Evolutionary conservation across 352 stramenopile genomes (phyloP), one percentile per base, ranked within the genome.

Genomic region (Globisporangium echinulatum): DNA sequence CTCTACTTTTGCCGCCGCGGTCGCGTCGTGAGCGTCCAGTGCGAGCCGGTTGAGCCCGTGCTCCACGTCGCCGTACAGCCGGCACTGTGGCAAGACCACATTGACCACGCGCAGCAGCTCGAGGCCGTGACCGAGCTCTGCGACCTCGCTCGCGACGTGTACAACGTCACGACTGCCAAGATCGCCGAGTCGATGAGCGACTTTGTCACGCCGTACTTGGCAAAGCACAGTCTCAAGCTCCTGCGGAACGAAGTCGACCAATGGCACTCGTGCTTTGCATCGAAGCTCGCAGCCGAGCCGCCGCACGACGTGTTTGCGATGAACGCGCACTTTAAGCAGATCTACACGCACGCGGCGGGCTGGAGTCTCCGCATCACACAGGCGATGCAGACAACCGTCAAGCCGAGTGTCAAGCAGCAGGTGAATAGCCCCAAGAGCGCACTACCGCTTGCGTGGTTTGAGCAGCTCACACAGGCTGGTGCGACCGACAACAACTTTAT

Each of bases 51-150:
- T 0, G 79, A 92, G 55, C 86, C 86, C 49, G 82, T 95, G 52
- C 69, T 92, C 40, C 82, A 93, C 53, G 84, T 95, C 47, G 84
- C 86, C 1, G 71, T 95, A 47, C 84, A 92, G 40, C 86, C 86
- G 7, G 78, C 82, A 14, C 67, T 95, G 2, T 95, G 84, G 84
- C 75, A 90, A 54, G 84, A 92, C 52, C 83, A 88, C 56, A 75
- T 92, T 36, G 82, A 92, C 50, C 71, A 89, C 19, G 59, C 82
- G 46, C 71, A 78, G 53, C 76, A 90, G 52, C 59, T 87, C 5
- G 73, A 78, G 52, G 76, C 77, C 9, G 77, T 90, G 42, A 70
- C 87, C 49, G 83, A 95, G 56, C 72, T 95, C 8, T 88, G 81
- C 38, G 77, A 87, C 42, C 64, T 92, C 7, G 82, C 86, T 10